A percentile compares a stretch with the other conserved stretches of the same genome.
Conservation (phyloP, 2,329 filamentous ascomycete species). For the Colletotrichum magnum region DNA sequence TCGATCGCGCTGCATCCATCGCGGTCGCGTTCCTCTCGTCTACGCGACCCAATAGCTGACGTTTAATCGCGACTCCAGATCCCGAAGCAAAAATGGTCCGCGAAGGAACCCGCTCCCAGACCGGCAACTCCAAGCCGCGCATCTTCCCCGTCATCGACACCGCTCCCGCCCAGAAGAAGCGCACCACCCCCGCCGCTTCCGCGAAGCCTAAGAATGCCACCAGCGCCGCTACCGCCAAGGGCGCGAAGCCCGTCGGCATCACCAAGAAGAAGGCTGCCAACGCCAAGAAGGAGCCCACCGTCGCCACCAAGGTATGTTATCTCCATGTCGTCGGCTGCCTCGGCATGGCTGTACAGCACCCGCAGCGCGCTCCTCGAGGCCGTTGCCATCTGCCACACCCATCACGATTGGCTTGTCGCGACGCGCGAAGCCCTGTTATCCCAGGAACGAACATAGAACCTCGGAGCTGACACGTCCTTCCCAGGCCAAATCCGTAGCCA, state of each 20-base stretch:
- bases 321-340: background rate
- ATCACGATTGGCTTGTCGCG: background rate
- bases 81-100: slow-evolving; percentile 56
- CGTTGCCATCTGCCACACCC: background rate
- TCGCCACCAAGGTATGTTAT: slow-evolving; percentile 36
- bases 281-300: slow-evolving; percentile 40
- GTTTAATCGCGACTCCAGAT: background rate
- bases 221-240: slow-evolving; percentile 31
- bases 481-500: slow-evolving; percentile 39
- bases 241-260: slow-evolving; percentile 38
- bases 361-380: too few species aligned
- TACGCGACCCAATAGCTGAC: background rate
- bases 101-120: slow-evolving; percentile 66
- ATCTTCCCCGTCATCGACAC: slow-evolving; percentile 65
- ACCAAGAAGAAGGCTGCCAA: slow-evolving; percentile 40
- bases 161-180: slow-evolving; percentile 60
- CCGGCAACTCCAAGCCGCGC: slow-evolving; percentile 67
- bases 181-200: slow-evolving; percentile 27
- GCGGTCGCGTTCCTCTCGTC: slow-evolving; percentile 17
- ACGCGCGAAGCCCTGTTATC: too few species aligned
- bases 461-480: background rate
- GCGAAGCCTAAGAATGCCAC: slow-evolving; percentile 31
- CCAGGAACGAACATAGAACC: background rate
- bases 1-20: slow-evolving; percentile 13
- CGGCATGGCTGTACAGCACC: background rate